Base-by-base conservation (phyloP, 768 basidiomycete species). In the Xerocomus potaroensis region DNA sequence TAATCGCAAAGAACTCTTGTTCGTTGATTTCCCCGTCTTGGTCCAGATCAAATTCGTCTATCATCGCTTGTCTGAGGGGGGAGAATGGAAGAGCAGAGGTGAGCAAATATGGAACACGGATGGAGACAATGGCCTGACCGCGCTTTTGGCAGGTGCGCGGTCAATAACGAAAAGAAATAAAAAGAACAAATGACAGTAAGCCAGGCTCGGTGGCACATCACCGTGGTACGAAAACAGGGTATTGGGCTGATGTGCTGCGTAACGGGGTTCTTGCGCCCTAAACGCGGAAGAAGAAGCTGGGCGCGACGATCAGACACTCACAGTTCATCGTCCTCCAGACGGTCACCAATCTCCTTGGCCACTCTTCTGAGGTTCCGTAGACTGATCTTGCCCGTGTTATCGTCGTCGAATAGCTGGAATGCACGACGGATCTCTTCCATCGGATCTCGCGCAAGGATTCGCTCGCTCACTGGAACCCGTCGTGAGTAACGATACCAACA, bases 31-130 rank as follows among this genome's bases (percentile, higher is more conserved):
- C 95, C 23, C 94, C 93, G 56, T 99, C 96, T 65, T 92, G 86
- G 71, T 99, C 96, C 21, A 99, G 81, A 68, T 99, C 96, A 63
- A 99, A 99, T 69, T 99, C 96, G 59, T 99, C 96, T 62, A 99
- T 99, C 96, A 99, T 99, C 19, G 96, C 96, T 82, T 97, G 93
- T 56, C 95, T 97, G 57, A 31, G 57, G n/a, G n/a, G 49, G 48
- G 56, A 47, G 29, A 55, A 58, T 49, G 55, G 55, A 60, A 62
- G 57, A 60, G 30, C 30, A 54, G 58, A 56, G 60, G 49, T 66
- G 53, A 66, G 56, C 54, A 67, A 62, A 67, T 59, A 54, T 24
- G 50, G 57, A 57, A 56, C 34, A 27, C n/a, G 15, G 42, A 53
- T 45, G 26, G 43, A 39, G 48, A 49, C 45, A 43, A 45, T n/a